phyloP scores from a whole-genome alignment of 768 basidiomycete genomes.

The Agrocybe pediades region DNA sequence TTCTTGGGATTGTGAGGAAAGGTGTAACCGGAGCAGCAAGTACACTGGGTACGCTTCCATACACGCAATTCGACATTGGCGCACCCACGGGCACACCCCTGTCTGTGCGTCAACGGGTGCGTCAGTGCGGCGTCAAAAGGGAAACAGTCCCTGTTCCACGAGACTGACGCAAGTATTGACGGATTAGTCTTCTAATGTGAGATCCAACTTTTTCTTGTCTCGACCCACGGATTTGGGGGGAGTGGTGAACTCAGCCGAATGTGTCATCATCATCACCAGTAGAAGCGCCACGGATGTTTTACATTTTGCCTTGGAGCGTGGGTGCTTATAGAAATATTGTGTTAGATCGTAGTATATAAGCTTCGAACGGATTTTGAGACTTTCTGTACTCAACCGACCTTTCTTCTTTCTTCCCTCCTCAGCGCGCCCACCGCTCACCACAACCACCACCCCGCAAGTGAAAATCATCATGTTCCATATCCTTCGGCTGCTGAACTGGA shows the following conservation, averaged over 20 bases:
- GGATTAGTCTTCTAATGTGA: background rate
- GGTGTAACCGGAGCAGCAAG: too few species aligned
- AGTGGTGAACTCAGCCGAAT: background rate
- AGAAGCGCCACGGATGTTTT: background rate
- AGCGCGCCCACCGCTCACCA: background rate
- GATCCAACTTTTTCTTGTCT: background rate
- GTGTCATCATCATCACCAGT: background rate
- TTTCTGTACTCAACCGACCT: background rate
- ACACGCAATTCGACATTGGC: too few species aligned
- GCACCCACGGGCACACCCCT: background rate
- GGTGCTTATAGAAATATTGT: background rate
- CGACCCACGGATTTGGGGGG: background rate
- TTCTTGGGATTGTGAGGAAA: too few species aligned
- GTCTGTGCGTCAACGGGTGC: background rate
- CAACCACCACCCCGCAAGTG: background rate
- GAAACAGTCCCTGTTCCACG: background rate
- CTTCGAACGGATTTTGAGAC: background rate
- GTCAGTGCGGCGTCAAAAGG: too few species aligned
- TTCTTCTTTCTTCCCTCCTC: background rate
- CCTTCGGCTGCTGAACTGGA: constrained; percentile 17
- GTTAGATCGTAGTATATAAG: background rate
- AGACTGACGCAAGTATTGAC: background rate
- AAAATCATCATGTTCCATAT: constrained; percentile 7
- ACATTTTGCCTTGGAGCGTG: background rate
- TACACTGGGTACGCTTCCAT: too few species aligned